Conservation (phyloP, 2,329 filamentous ascomycete species). For the Aspergillus aculeatus region DNA sequence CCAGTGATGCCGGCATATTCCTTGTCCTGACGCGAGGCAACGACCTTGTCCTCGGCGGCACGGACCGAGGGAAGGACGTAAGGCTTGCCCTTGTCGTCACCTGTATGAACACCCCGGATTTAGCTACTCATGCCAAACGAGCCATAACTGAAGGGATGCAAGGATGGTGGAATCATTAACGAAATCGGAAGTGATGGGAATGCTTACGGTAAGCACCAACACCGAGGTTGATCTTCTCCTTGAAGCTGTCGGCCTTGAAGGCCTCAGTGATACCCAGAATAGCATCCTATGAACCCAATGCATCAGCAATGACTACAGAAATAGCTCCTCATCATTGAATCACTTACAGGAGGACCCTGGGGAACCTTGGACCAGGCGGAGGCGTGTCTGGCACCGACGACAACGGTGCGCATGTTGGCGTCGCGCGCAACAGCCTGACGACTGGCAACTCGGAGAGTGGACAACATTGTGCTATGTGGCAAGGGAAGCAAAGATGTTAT, state of each 20-base stretch:
- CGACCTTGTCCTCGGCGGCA: slow-evolving; percentile 81
- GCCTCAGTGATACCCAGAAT: slow-evolving; percentile 78
- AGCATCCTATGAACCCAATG: slow-evolving; percentile 37
- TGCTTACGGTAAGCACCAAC: slow-evolving; percentile 86
- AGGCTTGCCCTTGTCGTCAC: slow-evolving; percentile 93
- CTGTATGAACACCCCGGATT: slow-evolving; percentile 24
- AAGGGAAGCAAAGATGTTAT: neutral
- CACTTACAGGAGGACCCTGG: slow-evolving; percentile 87
- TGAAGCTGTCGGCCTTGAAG: slow-evolving; percentile 93
- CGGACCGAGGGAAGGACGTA: slow-evolving; percentile 94
- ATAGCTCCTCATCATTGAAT: slow-evolving; percentile 7
- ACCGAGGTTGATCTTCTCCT: slow-evolving; percentile 97
- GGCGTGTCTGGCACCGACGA: slow-evolving; percentile 57
- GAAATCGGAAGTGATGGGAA: neutral
- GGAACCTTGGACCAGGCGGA: slow-evolving; percentile 90
- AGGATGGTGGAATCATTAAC: neutral
- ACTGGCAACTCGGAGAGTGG: slow-evolving; percentile 46
- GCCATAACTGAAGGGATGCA: neutral
- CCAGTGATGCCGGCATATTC: slow-evolving; percentile 98
- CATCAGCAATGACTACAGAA: slow-evolving; percentile 23
- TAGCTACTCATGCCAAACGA: neutral
- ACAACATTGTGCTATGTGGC: slow-evolving; percentile 40
- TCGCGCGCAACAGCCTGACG: slow-evolving; percentile 42
- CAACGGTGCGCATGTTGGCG: slow-evolving; percentile 38
- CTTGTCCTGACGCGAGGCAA: slow-evolving; percentile 80